Evolutionary conservation across 106 monocot genomes (phyloP), one percentile per base, ranked within the genome.

Genomic region (Dendrobium huoshanense): DNA sequence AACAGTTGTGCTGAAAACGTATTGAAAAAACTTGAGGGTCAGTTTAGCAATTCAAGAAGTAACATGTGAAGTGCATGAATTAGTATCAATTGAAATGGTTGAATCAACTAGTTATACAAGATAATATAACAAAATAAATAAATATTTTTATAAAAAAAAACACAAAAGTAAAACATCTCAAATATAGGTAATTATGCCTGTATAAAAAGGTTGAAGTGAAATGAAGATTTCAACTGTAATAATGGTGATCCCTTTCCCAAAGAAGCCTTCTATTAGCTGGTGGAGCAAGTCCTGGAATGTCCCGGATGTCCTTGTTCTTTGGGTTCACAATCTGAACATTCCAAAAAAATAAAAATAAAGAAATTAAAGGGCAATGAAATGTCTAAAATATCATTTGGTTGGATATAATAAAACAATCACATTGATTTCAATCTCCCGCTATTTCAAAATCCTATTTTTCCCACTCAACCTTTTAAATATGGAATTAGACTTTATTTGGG

Each of bases 211-310:
- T 24, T 25, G 64, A 65, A 10, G 64, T 25, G n/a, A 24, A 65
- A 8, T 25, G 64, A 65, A 65, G 64, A 7, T 65, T 51, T 70
- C 37, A 70, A 37, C 70, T 29, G 37, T 70, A 70, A 37, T 74
- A 74, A 29, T 74, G 74, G n/a, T 44, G 74, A 51, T 51, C 16
- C 37, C 37, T 37, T 33, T 72, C 59, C 82, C 85, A 90, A 13
- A 90, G 85, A 1, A 90, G 83, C 55, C 78, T 87, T 41, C 90
- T 64, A 64, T 61, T 83, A 25, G 55, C 90, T 22, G 90, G 90
- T 13, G 90, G 90, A 22, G 90, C 90, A 29, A 90, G 83, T 75
- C 90, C 90, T 19, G 87, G 90, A 77, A 90, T 90, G 72, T 90
- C 90, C 10, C 76, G 74, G 47, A 90, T 90, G 42, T 87, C 81